phyloP scores from a whole-genome alignment of 306 rosid genomes.

The Cajanus cajan region DNA sequence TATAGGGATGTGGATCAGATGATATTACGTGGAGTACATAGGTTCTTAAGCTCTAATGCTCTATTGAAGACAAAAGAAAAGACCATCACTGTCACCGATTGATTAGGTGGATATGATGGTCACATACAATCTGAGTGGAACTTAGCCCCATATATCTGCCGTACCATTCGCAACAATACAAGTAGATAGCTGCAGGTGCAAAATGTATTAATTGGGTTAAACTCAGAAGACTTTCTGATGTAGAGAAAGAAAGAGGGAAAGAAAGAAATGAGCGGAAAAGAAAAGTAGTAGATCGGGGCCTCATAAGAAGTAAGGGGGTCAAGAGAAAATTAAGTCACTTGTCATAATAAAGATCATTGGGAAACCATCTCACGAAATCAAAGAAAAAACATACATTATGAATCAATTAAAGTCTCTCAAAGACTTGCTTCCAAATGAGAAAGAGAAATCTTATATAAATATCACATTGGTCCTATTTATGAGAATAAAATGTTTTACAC shows the following conservation, averaged over 20 bases:
- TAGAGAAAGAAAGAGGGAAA: slow-evolving; percentile 11
- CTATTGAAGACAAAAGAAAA: slow-evolving; percentile 48
- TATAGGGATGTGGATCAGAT: slow-evolving; percentile 31
- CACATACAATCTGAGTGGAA: slow-evolving; percentile 41
- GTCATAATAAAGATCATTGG: background rate
- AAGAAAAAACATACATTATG: too few species aligned
- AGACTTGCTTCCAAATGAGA: too few species aligned
- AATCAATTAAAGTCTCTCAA: too few species aligned
- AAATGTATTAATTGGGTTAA: slow-evolving; percentile 36
- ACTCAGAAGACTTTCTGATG: slow-evolving; percentile 23
- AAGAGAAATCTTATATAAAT: too few species aligned
- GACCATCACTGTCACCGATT: slow-evolving; percentile 41
- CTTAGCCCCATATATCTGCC: slow-evolving; percentile 37
- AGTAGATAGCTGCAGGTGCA: slow-evolving; percentile 42
- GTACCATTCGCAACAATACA: slow-evolving; percentile 30
- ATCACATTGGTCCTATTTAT: too few species aligned
- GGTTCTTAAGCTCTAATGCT: slow-evolving; percentile 41
- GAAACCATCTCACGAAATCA: background rate
- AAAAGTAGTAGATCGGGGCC: background rate
- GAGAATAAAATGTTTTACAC: too few species aligned
- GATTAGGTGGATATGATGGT: slow-evolving; percentile 36
- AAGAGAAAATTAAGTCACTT: background rate
- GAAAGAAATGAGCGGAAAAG: slow-evolving; percentile 5
- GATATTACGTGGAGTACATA: slow-evolving; percentile 45
- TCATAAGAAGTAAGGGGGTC: background rate